Evolutionary conservation across 2,329 filamentous ascomycete species (phyloP), one percentile per base, ranked within the genome.

Genomic region (Neopestalotiopsis clavispora): DNA sequence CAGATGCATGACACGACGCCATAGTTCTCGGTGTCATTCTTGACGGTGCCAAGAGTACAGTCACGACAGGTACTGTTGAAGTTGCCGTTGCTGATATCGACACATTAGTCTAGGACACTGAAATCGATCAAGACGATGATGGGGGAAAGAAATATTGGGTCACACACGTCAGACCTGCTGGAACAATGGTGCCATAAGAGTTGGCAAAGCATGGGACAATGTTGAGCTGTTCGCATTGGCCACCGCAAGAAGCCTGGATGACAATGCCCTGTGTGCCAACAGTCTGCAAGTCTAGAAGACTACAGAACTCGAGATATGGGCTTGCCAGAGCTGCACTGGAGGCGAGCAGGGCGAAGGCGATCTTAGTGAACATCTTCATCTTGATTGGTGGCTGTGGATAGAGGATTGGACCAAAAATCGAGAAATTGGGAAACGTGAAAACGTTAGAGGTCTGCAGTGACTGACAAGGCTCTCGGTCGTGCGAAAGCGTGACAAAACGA

Each of bases 131-230:
- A 17, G 38, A 14, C 10, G 4, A 9, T 32, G 6, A 49, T 28
- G 38, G 14, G 28, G 17, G n/a, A 2, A 17, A 32, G 17, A 30
- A 10, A 14, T 6, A n/a, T 14, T 1, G 32, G 12, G 23, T 2
- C 17, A 20, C 66, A 28, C 32, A 67, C 68, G 65, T 65, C 14
- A 45, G 62, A 14, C 42, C 52, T 20, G 68, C 57, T 2, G 65
- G 42, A 6, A 66, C 42, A 13, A 70, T 42, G 12, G 34, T 45
- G 14, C 69, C 69, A 13, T 62, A 65, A 23, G 42, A 52, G 28
- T 70, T 70, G 42, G 66, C 57, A 60, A 70, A 64, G 49, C 69
- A 70, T 5, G 60, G 66, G 17, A 57, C 63, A 57, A 70, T 67
- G 59, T 70, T 64, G 56, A 70, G 67, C 32, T 66, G 40, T 23